A percentile compares a stretch with the other conserved stretches of the same genome.
Conservation (phyloP, 2,329 filamentous ascomycete genomes). For the Cryphonectria naterciae region DNA sequence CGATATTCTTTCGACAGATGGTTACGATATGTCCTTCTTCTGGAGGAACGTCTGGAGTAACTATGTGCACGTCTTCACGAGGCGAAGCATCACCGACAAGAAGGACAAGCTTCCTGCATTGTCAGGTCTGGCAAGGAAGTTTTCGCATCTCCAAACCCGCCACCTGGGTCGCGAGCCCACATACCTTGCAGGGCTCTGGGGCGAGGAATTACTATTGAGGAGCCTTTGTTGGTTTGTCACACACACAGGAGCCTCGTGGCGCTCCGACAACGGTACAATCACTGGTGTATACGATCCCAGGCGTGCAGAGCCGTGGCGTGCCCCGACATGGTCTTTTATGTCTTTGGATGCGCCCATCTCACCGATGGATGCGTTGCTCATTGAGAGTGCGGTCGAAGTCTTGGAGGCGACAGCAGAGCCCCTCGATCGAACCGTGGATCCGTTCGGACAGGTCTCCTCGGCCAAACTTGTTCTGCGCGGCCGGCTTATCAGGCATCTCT, state of each 20-base stretch:
- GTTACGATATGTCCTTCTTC: conserved; percentile 8
- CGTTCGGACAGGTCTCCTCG: conserved; percentile 10
- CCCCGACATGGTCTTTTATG: conserved; percentile 14
- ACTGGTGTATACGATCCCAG: conserved; percentile 9
- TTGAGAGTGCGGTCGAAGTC: conserved; percentile 7
- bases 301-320: conserved; percentile 14
- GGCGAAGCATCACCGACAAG: conserved; percentile 10
- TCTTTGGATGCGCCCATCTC: conserved; percentile 13
- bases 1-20: conserved; percentile 1
- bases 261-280: not conserved
- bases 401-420: conserved; percentile 5
- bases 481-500: conserved; percentile 8
- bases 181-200: conserved; percentile 16
- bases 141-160: not conserved
- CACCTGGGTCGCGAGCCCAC: conserved; percentile 11
- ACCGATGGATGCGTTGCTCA: not conserved
- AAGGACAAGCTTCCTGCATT: conserved; percentile 26
- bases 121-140: conserved; percentile 23
- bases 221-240: conserved; percentile 9
- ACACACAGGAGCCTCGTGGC: conserved; percentile 4
- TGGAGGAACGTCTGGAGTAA: conserved; percentile 15
- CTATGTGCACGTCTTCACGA: conserved; percentile 8
- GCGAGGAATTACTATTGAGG: conserved; percentile 10
- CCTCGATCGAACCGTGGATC: not conserved
- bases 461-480: conserved; percentile 5